phyloP scores from a whole-genome alignment of 108 stramenopile species.

The Discostella pseudostelligera region DNA sequence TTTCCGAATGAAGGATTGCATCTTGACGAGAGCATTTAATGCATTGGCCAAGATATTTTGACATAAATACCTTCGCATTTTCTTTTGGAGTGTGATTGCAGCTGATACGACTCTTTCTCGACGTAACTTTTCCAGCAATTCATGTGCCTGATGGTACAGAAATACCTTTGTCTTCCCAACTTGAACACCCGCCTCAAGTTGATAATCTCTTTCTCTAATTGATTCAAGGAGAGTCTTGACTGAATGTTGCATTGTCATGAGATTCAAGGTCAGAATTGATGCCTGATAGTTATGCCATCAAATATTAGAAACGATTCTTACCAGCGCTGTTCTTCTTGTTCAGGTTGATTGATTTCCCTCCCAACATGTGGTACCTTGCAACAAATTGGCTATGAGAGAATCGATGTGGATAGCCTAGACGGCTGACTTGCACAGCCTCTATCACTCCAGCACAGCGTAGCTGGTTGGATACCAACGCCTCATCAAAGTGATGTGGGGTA shows the following conservation, averaged over 20 bases:
- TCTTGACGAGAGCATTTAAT: constrained; percentile 8
- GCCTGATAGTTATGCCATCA: neutral
- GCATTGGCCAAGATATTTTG: constrained; percentile 1
- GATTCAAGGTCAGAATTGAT: too few relatives aligned
- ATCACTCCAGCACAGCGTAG: constrained; percentile 85
- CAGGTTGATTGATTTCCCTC: constrained; percentile 10
- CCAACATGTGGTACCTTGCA: constrained; percentile 58
- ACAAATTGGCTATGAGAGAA: constrained; percentile 66
- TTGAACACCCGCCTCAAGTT: constrained; percentile 66
- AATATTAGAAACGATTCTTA: constrained; percentile 3
- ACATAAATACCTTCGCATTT: constrained; percentile 12
- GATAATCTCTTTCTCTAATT: neutral
- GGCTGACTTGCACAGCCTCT: constrained; percentile 83
- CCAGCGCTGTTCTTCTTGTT: constrained; percentile 15
- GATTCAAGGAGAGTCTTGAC: too few relatives aligned
- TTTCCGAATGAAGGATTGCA: constrained; percentile 33
- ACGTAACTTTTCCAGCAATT: constrained; percentile 70
- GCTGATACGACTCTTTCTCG: constrained; percentile 33
- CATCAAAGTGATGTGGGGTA: constrained; percentile 66
- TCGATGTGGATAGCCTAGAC: constrained; percentile 83
- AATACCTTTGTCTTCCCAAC: constrained; percentile 91
- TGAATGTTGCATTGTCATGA: too few relatives aligned
- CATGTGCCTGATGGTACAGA: constrained; percentile 73
- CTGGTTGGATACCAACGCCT: constrained; percentile 76
- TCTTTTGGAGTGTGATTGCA: constrained; percentile 23